Evolutionary conservation across 1,284 basidiomycete genomes (phyloP).

Genomic region (Rhodotorula mucilaginosa): DNA sequence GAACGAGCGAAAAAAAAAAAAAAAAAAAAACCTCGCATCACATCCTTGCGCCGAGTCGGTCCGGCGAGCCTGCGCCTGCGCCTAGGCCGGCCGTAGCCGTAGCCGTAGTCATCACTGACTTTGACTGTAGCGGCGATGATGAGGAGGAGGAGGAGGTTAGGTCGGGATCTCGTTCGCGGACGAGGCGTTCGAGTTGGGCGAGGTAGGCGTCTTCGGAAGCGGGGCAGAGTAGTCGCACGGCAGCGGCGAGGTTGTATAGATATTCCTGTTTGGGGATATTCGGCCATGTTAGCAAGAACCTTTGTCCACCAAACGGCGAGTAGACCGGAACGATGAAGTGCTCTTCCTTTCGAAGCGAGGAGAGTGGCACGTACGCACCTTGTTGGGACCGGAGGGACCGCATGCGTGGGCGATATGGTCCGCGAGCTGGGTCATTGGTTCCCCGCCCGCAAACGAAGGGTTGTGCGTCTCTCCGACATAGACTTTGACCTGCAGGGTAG

Average conservation of each 20-base stretch:
- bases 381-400: conserved; percentile 80
- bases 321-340: no score
- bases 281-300: background rate
- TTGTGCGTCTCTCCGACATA: conserved; percentile 76
- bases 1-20: background rate
- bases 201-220: conserved; percentile 73
- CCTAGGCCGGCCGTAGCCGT: no score
- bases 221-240: conserved; percentile 67
- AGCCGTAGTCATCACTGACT: no score
- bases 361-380: conserved; percentile 52
- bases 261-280: conserved; percentile 61
- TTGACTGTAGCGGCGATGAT: background rate
- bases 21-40: background rate
- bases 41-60: no score
- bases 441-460: conserved; percentile 59
- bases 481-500: conserved; percentile 50
- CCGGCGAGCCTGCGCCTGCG: background rate
- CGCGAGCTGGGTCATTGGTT: conserved; percentile 23
- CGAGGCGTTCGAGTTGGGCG: conserved; percentile 62
- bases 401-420: conserved; percentile 65
- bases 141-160: background rate
- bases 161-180: conserved; percentile 18
- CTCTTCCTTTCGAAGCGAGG: no score
- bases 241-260: conserved; percentile 66
- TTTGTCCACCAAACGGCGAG: no score